phyloP scores from a whole-genome alignment of 2,329 filamentous ascomycete species.

The Gremmenia infestans region DNA sequence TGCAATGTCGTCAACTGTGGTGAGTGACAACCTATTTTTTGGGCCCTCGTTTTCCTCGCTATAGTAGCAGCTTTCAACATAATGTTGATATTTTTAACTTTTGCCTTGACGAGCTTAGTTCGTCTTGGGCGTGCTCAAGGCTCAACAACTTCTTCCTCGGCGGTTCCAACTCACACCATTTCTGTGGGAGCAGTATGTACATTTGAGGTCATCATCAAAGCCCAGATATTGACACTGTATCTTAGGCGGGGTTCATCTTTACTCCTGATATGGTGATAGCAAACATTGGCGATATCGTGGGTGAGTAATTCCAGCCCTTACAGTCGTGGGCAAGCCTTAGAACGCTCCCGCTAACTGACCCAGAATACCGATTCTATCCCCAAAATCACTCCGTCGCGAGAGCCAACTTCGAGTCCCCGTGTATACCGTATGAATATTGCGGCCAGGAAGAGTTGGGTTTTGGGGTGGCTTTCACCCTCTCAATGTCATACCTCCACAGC shows the following conservation, averaged over 20 bases:
- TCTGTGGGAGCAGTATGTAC: conserved; percentile 4
- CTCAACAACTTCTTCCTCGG: neutral
- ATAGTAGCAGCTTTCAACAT: neutral
- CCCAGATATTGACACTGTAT: neutral
- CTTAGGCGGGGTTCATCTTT: conserved; percentile 16
- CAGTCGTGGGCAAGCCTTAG: neutral
- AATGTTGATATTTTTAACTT: neutral
- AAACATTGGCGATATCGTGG: conserved; percentile 21
- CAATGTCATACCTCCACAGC: conserved; percentile 30
- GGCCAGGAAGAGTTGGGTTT: conserved; percentile 45
- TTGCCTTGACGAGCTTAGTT: neutral
- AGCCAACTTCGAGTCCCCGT: conserved; percentile 51
- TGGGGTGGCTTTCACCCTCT: conserved; percentile 46
- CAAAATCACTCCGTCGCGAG: conserved; percentile 58
- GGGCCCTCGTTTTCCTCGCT: neutral
- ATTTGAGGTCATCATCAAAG: neutral
- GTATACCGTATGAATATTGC: conserved; percentile 55
- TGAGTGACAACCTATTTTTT: neutral
- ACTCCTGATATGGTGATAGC: conserved; percentile 18
- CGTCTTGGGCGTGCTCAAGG: neutral
- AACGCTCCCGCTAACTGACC: conserved; percentile 3
- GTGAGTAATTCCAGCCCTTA: conserved; percentile 4
- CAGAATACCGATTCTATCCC: conserved; percentile 56
- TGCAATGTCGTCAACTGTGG: neutral
- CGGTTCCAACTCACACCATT: conserved; percentile 1